A percentile compares a stretch with the other conserved stretches of the same genome.
Conservation (phyloP, 495 filamentous ascomycete genomes). For the Talaromyces liani region DNA sequence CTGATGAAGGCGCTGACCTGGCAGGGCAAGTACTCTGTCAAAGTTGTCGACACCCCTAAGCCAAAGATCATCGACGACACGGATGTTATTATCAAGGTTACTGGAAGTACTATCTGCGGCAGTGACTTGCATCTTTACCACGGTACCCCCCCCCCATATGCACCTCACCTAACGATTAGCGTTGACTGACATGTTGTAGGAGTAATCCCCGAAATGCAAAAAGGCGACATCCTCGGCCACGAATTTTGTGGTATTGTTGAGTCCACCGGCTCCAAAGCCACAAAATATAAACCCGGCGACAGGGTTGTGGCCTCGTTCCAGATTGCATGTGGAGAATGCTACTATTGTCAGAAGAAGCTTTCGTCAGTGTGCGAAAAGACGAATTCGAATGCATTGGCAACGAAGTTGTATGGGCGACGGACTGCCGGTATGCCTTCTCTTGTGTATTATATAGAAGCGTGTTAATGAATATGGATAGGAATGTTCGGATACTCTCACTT, state of each 20-base stretch:
- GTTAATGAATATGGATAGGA: conserved; percentile 14
- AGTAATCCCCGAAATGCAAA: conserved; percentile 28
- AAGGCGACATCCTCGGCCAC: conserved; percentile 85
- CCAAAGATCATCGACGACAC: conserved; percentile 61
- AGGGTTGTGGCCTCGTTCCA: conserved; percentile 83
- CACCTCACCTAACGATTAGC: neutral
- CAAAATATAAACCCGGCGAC: conserved; percentile 55
- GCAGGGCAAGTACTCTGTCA: conserved; percentile 32
- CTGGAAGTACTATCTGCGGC: conserved; percentile 81
- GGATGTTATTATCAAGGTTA: conserved; percentile 81
- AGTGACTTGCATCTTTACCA: conserved; percentile 80
- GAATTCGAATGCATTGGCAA: conserved; percentile 60
- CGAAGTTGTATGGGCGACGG: conserved; percentile 64
- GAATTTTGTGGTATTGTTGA: conserved; percentile 84
- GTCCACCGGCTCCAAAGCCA: conserved; percentile 53
- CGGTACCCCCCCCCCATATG: conserved; percentile 24
- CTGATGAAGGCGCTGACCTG: conserved; percentile 21
- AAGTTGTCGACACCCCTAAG: conserved; percentile 53
- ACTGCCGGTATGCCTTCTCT: conserved; percentile 54
- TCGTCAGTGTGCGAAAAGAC: conserved; percentile 74
- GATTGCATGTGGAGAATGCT: conserved; percentile 65
- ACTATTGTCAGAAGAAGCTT: conserved; percentile 68
- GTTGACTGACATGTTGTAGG: conserved; percentile 9
- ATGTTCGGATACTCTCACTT: conserved; percentile 56
- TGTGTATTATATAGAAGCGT: neutral